Percentiles rank a stretch among this genome's conserved stretches.
Evolutionary conservation across 768 basidiomycete species (phyloP).

Genomic region (Pleurotus djamor): DNA sequence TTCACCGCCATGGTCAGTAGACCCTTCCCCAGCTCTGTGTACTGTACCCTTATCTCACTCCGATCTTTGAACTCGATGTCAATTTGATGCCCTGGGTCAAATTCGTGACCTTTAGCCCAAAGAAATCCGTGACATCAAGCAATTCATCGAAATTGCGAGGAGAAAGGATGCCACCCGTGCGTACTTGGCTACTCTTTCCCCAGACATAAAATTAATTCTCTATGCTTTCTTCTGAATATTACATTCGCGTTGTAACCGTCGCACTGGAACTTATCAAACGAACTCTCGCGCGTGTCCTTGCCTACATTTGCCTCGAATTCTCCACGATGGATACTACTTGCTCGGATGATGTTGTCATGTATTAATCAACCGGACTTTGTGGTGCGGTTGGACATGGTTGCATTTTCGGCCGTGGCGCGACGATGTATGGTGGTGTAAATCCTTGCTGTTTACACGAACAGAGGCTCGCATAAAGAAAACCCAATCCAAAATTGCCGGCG

Average conservation of each 20-base stretch:
- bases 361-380: not conserved
- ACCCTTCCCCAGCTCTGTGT: too few species aligned
- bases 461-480: constrained; percentile 99
- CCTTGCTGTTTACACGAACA: constrained; percentile 24
- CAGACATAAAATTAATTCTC: not conserved
- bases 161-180: constrained; percentile 95
- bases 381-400: not conserved
- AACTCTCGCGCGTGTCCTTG: not conserved
- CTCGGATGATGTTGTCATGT: not conserved
- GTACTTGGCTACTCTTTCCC: constrained; percentile 36
- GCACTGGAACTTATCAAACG: constrained; percentile 1
- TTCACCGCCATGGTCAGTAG: too few species aligned
- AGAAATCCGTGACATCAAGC: constrained; percentile 98
- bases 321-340: not conserved
- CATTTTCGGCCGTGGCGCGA: too few species aligned
- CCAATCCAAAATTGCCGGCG: constrained; percentile 59
- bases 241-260: not conserved
- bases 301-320: not conserved
- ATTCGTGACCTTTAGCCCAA: constrained; percentile 67
- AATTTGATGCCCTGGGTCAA: too few species aligned
- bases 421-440: too few species aligned
- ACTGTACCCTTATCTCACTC: too few species aligned
- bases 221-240: not conserved
- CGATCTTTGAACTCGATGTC: too few species aligned
- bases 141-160: constrained; percentile 95